Evolutionary conservation across 768 basidiomycete species (phyloP), one percentile per base, ranked within the genome.

Genomic region (Hygrocybe punicea): DNA sequence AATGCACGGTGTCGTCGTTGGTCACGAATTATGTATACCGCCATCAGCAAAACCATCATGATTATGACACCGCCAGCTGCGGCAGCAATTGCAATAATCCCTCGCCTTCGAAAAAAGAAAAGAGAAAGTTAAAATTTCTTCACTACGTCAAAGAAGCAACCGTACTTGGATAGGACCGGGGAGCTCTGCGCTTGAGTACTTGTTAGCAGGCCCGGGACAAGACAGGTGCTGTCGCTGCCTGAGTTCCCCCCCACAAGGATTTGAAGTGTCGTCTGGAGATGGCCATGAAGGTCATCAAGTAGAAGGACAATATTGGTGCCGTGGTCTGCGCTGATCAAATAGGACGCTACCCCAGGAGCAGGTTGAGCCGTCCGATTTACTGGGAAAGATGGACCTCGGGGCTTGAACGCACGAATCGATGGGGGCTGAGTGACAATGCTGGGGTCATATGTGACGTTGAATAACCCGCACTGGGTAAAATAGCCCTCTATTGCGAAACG

Each of bases 401-500:
- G 76, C 65, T 51, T 73, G 69, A 66, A 83, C 16, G 71, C 67
- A 17, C 67, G 77, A 64, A 82, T 64, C 3, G 59, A 63, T 1
- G 76, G 73, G 4, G 75, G 66, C 17, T 62, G 57, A 35, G 62
- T 47, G 34, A 72, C 65, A 11, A 64, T 57, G 2, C 66, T 60
- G 0, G 71, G 65, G 50, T 79, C 69, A 65, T 77, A 84, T 2
- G 60, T 62, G 23, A 87, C 64, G 6, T 68, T 68, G 65, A 86
- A 78, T 4, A 74, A 60, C 59, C 76, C 70, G 68, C 84, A 85
- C 66, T 85, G 83, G 2, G 71, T 63, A 16, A 80, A 62, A 9
- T 62, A 58, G 16, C 61, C 63, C 19, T 65, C 56, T 34, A 82
- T 36, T 5, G 66, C 61, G 63, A 74, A 85, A 24, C 52, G 62